Evolutionary conservation across 108 stramenopile species (phyloP), one percentile per base, ranked within the genome.

Genomic region (Cylindrotheca closterium): DNA sequence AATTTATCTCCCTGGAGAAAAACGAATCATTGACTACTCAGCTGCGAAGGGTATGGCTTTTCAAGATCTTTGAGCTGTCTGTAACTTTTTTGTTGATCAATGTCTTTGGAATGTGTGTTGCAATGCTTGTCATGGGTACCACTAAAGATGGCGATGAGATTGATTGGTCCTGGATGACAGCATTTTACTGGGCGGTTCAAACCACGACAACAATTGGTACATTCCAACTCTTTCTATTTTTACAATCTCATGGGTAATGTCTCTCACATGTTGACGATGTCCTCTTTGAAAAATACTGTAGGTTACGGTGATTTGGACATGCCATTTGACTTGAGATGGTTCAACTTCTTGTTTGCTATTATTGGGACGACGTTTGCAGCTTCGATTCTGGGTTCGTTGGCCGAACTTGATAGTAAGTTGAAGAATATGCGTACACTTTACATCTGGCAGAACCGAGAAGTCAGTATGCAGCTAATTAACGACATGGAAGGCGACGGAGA

Each of bases 131-230:
- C 25, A 34, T 78, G 22, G 30, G 30, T 23, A n/a, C 28, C 1
- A 28, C 22, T 17, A 25, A 65, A 10, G 78, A 73, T 23, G 49
- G 24, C 2, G 71, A 76, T 27, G 55, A 27, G 18, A 30, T 52
- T 0, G 23, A 63, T 4, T 74, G 75, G 74, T 63, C 34, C 33
- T 83, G 75, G 79, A 80, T 83, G 79, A 70, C 76, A 49, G 67
- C 79, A 2, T 62, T 83, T 1, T 83, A 83, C 42, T 83, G 82
- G 82, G 75, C 79, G 1, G 70, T 80, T 23, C 82, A 82, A 42
- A 79, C 74, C 7, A 61, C 65, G 1, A 78, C 68, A 8, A 69
- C 72, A 32, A 69, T 79, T 34, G 58, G 63, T 79, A 70, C 65
- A 65, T 34, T 19, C 7, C 1, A 10, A 42, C 37, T 10, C 37